phyloP scores from a whole-genome alignment of 805 yeast genomes.

The Torulaspora quercuum region DNA sequence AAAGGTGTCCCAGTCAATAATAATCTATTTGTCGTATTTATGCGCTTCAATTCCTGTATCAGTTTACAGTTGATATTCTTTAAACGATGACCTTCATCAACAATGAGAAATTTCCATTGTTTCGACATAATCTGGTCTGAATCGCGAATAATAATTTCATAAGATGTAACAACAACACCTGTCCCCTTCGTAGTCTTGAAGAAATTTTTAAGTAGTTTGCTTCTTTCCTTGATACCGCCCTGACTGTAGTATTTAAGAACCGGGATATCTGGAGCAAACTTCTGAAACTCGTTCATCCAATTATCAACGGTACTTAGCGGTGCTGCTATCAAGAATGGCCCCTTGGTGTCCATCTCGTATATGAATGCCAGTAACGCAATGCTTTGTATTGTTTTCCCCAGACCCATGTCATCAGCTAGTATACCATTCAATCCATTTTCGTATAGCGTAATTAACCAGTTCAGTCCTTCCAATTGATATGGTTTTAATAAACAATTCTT shows the following conservation, averaged over 20 bases:
- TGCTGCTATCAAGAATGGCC: conserved; percentile 75
- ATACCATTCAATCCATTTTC: conserved; percentile 95
- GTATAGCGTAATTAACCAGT: conserved; percentile 83
- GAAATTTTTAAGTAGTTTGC: conserved; percentile 38
- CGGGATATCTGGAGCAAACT: conserved; percentile 68
- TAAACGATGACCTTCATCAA: conserved; percentile 93
- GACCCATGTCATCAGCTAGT: conserved; percentile 96
- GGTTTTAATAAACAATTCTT: conserved; percentile 65
- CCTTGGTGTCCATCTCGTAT: conserved; percentile 70
- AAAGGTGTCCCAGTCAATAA: conserved; percentile 94
- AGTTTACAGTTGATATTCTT: conserved; percentile 79
- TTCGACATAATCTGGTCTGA: conserved; percentile 48
- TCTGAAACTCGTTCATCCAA: conserved; percentile 72
- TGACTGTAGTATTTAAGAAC: conserved; percentile 63
- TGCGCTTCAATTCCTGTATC: conserved; percentile 64
- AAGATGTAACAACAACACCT: conserved; percentile 71
- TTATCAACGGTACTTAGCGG: conserved; percentile 83
- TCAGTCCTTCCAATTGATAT: conserved; percentile 85
- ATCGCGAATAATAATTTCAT: conserved; percentile 76
- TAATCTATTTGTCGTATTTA: conserved; percentile 65
- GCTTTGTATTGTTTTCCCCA: conserved; percentile 90
- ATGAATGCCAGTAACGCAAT: conserved; percentile 74
- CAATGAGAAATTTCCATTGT: conserved; percentile 79
- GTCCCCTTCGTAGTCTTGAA: conserved; percentile 38
- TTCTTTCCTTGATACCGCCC: conserved; percentile 43